phyloP scores from a whole-genome alignment of 129 eudicot species.

The Glebionis coronaria region DNA sequence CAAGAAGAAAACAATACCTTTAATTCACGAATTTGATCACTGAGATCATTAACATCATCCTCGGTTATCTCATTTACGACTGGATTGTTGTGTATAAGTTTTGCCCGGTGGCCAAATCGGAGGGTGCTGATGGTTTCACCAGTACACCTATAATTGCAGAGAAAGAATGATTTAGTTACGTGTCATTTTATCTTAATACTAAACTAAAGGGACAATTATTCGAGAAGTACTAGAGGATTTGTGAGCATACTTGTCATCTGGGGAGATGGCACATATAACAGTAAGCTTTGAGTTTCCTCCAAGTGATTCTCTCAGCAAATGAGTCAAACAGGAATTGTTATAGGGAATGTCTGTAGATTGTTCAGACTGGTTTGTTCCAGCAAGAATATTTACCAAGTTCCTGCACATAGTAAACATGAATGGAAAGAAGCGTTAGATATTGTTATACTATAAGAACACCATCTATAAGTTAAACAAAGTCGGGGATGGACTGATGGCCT shows the following conservation, averaged over 20 bases:
- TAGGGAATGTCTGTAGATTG: slow-evolving; percentile 51
- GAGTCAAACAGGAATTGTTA: slow-evolving; percentile 74
- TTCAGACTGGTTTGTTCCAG: slow-evolving; percentile 47
- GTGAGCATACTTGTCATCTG: slow-evolving; percentile 64
- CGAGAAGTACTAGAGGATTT: background rate
- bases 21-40: slow-evolving; percentile 85
- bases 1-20: slow-evolving; percentile 49
- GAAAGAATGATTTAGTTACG: background rate
- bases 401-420: slow-evolving; percentile 38
- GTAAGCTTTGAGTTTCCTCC: slow-evolving; percentile 97
- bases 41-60: slow-evolving; percentile 88
- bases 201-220: background rate
- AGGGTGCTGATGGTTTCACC: slow-evolving; percentile 91
- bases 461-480: too few species aligned
- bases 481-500: too few species aligned
- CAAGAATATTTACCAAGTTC: slow-evolving; percentile 80
- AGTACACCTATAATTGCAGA: slow-evolving; percentile 43
- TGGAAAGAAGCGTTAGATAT: slow-evolving; percentile 1
- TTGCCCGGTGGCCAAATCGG: slow-evolving; percentile 76
- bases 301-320: slow-evolving; percentile 76
- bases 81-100: slow-evolving; percentile 67
- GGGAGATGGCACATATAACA: slow-evolving; percentile 75
- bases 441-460: background rate
- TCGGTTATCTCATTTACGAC: slow-evolving; percentile 91
- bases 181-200: background rate